phyloP scores from a whole-genome alignment of 106 monocot species.

The Allium cepa region DNA sequence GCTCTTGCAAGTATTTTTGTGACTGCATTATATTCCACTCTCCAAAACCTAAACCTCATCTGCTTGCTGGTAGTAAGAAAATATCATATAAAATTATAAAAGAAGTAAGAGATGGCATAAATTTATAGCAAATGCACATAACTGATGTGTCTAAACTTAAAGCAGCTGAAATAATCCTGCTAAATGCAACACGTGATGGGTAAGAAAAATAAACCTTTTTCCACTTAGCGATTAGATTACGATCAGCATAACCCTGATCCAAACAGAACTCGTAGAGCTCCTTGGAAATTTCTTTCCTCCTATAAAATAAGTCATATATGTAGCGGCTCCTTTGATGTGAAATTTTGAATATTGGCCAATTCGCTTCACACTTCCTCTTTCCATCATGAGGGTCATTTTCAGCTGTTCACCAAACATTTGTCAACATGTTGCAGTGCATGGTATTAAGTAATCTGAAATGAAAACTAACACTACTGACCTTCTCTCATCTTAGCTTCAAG shows the following conservation, averaged over 20 bases:
- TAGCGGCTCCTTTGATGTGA: conserved; percentile 84
- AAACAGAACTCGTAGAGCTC: conserved; percentile 89
- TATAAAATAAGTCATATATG: conserved; percentile 75
- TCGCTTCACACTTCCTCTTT: conserved; percentile 86
- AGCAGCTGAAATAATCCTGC: background rate
- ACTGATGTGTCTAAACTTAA: background rate
- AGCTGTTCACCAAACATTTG: conserved; percentile 25
- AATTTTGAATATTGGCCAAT: conserved; percentile 85
- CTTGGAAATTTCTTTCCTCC: conserved; percentile 86
- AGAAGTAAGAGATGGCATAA: too few species aligned
- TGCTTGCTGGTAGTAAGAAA: too few species aligned
- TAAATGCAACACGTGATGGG: background rate
- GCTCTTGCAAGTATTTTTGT: too few species aligned
- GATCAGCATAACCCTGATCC: conserved; percentile 86
- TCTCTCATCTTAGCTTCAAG: conserved; percentile 92
- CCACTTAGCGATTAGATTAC: conserved; percentile 95
- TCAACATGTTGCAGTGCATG: background rate
- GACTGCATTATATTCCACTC: too few species aligned
- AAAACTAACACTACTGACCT: conserved; percentile 32
- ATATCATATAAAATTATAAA: too few species aligned
- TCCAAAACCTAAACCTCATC: too few species aligned
- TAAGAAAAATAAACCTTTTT: conserved; percentile 52
- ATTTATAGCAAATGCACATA: too few species aligned
- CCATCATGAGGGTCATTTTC: conserved; percentile 96
- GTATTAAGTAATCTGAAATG: too few species aligned